phyloP scores from a whole-genome alignment of 1,284 basidiomycete species.

The Schizophyllum commune region DNA sequence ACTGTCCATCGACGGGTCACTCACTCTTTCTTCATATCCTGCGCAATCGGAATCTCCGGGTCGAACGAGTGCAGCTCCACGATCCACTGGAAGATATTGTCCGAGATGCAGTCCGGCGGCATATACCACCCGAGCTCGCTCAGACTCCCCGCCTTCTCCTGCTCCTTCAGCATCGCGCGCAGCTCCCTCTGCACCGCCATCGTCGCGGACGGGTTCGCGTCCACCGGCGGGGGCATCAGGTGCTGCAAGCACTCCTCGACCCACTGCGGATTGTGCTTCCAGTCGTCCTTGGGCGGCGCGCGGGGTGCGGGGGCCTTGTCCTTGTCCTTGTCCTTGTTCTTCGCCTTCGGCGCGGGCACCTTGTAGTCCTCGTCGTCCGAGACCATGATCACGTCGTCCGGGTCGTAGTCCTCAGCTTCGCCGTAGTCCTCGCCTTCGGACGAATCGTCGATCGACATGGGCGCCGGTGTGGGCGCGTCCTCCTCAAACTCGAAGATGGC shows the following conservation, averaged over 20 bases:
- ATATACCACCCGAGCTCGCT: slow-evolving; percentile 58
- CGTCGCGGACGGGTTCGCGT: slow-evolving; percentile 41
- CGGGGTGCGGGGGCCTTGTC: slow-evolving; percentile 3
- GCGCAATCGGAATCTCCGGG: slow-evolving; percentile 40
- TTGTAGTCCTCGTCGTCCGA: slow-evolving; percentile 18
- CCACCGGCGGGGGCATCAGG: slow-evolving; percentile 45
- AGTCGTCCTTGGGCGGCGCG: slow-evolving; percentile 31
- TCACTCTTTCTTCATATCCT: slow-evolving; percentile 44
- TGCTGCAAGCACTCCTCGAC: slow-evolving; percentile 33
- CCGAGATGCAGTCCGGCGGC: slow-evolving; percentile 46
- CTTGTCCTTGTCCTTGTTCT: slow-evolving; percentile 13
- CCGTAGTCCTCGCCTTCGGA: slow-evolving; percentile 11
- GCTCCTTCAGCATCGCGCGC: slow-evolving; percentile 47
- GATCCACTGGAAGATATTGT: slow-evolving; percentile 64
- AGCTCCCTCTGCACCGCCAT: slow-evolving; percentile 50
- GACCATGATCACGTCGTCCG: slow-evolving; percentile 15
- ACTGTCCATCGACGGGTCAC: slow-evolving; percentile 10
- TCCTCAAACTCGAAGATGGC: slow-evolving; percentile 29
- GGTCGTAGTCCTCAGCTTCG: slow-evolving; percentile 14
- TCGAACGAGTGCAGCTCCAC: slow-evolving; percentile 63
- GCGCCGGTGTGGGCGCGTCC: neutral
- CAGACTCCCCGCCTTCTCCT: slow-evolving; percentile 35
- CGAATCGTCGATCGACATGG: neutral
- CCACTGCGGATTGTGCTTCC: slow-evolving; percentile 47
- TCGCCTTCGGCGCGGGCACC: slow-evolving; percentile 1